These are phyloP conservation scores for Lentinula sp. DNA, from an alignment of 768 basidiomycete genomes.

Conservation along the genomic window DNA sequence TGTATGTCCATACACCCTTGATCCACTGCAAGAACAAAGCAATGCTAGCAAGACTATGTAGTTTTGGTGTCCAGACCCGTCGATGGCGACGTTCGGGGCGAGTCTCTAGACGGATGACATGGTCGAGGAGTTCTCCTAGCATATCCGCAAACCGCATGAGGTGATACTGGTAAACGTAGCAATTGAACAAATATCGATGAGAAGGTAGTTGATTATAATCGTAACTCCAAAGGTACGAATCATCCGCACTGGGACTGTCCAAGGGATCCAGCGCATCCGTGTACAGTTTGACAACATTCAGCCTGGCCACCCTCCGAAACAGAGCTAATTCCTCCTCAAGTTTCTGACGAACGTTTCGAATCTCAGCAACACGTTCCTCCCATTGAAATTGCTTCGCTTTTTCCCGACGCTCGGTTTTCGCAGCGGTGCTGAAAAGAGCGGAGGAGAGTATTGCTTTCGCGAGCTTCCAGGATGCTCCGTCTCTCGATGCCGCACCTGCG, in stretches of 20 bases:
- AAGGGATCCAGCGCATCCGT: constrained; percentile 38
- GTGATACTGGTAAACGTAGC: constrained; percentile 67
- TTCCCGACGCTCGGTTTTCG: background rate
- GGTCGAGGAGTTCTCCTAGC: constrained; percentile 14
- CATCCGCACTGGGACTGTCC: constrained; percentile 15
- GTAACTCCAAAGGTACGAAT: constrained; percentile 10
- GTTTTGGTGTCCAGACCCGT: background rate
- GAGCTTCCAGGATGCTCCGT: constrained; percentile 17
- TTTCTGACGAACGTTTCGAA: constrained; percentile 29
- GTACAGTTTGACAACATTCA: constrained; percentile 44
- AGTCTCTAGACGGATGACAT: constrained; percentile 13
- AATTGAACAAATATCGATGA: constrained; percentile 68
- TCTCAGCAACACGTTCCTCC: background rate
- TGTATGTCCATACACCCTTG: background rate
- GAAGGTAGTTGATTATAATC: constrained; percentile 38
- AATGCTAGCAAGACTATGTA: background rate
- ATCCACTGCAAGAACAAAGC: background rate
- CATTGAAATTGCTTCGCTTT: background rate
- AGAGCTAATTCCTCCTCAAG: constrained; percentile 30
- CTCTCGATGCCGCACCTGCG: constrained; percentile 25
- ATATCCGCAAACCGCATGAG: constrained; percentile 32
- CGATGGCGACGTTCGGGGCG: constrained; percentile 2
- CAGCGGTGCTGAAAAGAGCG: background rate
- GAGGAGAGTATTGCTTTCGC: background rate
- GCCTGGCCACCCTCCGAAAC: constrained; percentile 29